Conservation (phyloP, 768 basidiomycete species). For the Tricholomella constricta region DNA sequence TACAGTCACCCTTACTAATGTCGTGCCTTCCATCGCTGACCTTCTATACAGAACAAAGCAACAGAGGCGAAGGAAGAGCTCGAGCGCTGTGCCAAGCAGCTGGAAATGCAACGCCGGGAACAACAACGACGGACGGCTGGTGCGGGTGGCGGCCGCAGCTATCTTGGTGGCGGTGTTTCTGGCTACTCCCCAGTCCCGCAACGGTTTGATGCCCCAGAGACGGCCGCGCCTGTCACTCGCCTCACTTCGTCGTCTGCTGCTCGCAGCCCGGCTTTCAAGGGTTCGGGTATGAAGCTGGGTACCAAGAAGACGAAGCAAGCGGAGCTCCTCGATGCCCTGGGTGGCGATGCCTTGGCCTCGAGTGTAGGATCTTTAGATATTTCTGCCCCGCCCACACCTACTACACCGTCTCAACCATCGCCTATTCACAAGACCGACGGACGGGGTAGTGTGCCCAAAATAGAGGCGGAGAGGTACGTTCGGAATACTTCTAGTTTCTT, state of each 20-base stretch:
- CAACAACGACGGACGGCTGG: conserved; percentile 76
- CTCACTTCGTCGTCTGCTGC: conserved; percentile 45
- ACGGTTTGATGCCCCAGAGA: conserved; percentile 67
- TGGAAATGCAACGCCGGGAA: conserved; percentile 96
- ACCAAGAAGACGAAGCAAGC: conserved; percentile 89
- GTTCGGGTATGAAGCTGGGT: conserved; percentile 95
- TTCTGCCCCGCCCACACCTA: conserved; percentile 52
- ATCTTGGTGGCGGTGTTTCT: conserved; percentile 65
- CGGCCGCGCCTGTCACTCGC: conserved; percentile 40
- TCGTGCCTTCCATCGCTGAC: background rate
- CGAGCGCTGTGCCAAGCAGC: conserved; percentile 94
- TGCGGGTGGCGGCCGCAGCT: conserved; percentile 52
- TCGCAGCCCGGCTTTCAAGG: conserved; percentile 87
- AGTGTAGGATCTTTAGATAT: conserved; percentile 39
- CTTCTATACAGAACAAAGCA: conserved; percentile 81
- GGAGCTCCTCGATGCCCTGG: conserved; percentile 85
- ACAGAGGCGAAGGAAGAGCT: conserved; percentile 99
- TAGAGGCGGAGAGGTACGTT: conserved; percentile 73
- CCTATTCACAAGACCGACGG: conserved; percentile 48
- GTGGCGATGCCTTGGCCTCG: conserved; percentile 67
- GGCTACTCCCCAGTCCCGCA: conserved; percentile 71
- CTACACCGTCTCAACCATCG: conserved; percentile 41
- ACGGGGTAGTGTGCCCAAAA: conserved; percentile 69
- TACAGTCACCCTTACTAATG: conserved; percentile 39
- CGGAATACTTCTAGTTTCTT: background rate